Base-by-base conservation (phyloP, 257 asterid species). In the Solanum corneliomulleri region DNA sequence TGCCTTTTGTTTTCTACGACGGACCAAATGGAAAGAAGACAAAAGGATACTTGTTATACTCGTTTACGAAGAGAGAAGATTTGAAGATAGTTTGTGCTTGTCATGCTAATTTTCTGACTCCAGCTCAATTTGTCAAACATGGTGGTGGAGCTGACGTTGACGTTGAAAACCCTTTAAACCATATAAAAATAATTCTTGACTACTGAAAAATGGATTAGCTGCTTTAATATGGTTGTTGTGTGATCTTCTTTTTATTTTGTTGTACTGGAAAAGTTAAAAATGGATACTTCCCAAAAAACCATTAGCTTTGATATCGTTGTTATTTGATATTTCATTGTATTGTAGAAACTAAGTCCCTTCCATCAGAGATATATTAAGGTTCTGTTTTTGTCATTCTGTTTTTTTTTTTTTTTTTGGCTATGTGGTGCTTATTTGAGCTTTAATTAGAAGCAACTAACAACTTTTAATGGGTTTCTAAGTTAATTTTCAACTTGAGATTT, bases 71-170 rank as follows among this genome's bases (percentile, higher is more conserved):
- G 44, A 96, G 95, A 23, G 98, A 94, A 83, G 98, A 92, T 9
- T 93, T 94, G 33, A 93, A 87, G 52, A 96, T 96, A 21, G 89
- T 96, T 14, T 96, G 98, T 44, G 96, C 91, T n/a, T 95, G 99
- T 89, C 99, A 96, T 84, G 98, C 98, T 77, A 58, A 16, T 69
- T 94, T 93, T 62, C 89, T 93, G 9, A 90, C 98, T 2, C 98
- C 98, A 2, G 94, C 95, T 3, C 95, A 95, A 85, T 96, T 96
- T 82, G 88, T 93, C 27, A 90, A 88, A 90, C 98, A 95, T 58
- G 99, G 94, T 2, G 98, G 99, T 0, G 97, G 98, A 5, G 91
- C 86, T 1, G 94, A 92, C 13, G 97, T 93, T 35, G 39, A 35
- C 39, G 7, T 35, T 3, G 93, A 89, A 68, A 89, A 96, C 90